Conservation (phyloP, 2,329 filamentous ascomycete species). For the Ceratocystis cubensis region DNA sequence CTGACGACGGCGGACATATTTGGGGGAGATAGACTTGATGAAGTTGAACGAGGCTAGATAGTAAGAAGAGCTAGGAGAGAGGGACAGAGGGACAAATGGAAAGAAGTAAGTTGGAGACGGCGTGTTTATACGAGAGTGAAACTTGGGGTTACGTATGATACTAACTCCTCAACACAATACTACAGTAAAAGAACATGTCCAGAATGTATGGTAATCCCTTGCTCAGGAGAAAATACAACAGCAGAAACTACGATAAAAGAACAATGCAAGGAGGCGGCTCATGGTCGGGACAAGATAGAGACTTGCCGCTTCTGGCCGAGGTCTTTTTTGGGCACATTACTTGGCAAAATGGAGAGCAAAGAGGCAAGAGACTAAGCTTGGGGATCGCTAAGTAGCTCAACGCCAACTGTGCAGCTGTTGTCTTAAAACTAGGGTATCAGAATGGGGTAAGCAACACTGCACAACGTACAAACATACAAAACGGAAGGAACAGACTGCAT, state of each 20-base stretch:
- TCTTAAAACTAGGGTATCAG: no score
- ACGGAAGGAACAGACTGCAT: no score
- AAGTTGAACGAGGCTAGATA: not conserved
- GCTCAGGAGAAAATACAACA: not conserved
- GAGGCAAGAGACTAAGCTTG: not conserved
- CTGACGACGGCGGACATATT: slow-evolving; percentile 7
- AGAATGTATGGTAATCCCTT: not conserved
- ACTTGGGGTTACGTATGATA: not conserved
- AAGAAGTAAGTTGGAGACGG: not conserved
- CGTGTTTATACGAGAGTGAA: not conserved
- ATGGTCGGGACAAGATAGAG: not conserved
- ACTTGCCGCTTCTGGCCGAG: slow-evolving; percentile 9
- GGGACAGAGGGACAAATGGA: not conserved
- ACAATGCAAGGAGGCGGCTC: not conserved
- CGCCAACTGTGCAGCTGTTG: not conserved
- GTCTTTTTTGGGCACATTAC: not conserved
- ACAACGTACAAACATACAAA: not conserved
- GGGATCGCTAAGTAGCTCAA: not conserved
- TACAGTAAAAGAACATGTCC: not conserved
- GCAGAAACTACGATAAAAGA: not conserved
- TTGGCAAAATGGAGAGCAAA: not conserved
- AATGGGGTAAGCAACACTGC: not conserved
- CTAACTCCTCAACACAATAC: not conserved
- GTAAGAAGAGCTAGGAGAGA: not conserved
- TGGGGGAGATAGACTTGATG: not conserved